Base-by-base conservation (phyloP, 1,284 basidiomycete species). In the Coniophora puteana region DNA sequence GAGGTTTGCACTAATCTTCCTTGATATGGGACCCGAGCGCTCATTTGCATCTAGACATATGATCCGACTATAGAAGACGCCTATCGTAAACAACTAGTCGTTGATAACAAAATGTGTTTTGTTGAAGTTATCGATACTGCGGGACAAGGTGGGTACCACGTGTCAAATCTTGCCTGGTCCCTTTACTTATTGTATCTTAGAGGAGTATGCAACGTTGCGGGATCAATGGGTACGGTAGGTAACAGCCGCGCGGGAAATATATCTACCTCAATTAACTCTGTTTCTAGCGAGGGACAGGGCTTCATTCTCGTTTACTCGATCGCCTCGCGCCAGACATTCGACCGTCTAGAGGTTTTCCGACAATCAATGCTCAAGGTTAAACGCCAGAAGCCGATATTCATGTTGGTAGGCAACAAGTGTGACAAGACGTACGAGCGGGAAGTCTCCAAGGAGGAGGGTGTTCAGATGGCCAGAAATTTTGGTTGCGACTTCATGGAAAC, bases 241-340 rank as follows among this genome's bases (percentile, higher is more conserved):
- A 38, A 34, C 37, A 32, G 34, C 26, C 24, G 14, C 25, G 20
- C 31, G 28, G 16, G 37, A 11, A 34, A 44, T 44, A 30, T 32
- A 43, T 47, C 38, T 49, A 33, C 37, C 47, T 48, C 32, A 25
- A 49, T 41, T 17, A 24, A 22, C 18, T 12, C 1, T n/a, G n/a
- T n/a, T 11, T 46, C 26, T 69, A 93, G 95, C 38, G 96, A 98
- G 63, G 95, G 96, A 48, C 93, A 99, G 70, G 96, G 95, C 8
- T 99, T 99, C 69, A 87, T 99, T 50, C 80, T 99, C 44, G 96
- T 99, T 44, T 99, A 99, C 71, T 96, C 93, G 39, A 97, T 99
- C 63, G 92, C 93, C 40, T 94, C 93, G 33, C 80, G 93, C 59
- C 83, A 85, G 53, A 94, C 93, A 20, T 98, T 97, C 54, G 91